Evolutionary conservation across 768 basidiomycete genomes (phyloP), one percentile per base, ranked within the genome.

Genomic region (Gloeopeniophorella convolvens): DNA sequence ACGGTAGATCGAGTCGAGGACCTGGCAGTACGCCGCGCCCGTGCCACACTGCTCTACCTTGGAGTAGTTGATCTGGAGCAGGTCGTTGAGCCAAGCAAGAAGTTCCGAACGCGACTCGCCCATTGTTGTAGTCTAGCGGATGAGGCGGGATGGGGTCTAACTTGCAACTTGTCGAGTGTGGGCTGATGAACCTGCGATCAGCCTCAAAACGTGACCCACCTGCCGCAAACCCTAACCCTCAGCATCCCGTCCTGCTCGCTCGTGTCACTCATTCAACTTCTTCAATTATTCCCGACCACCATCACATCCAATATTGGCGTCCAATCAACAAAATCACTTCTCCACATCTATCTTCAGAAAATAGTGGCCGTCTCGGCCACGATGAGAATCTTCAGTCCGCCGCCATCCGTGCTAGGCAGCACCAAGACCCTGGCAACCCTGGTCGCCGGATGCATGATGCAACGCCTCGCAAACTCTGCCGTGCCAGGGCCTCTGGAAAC

Each of bases 1-100:
- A 90, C 92, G 83, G 65, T 87, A 97, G 71, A 98, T 82, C 37
- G 90, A 92, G 73, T 98, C 96, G 55, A 98, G 69, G 63, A 98
- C 75, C 68, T 98, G 96, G 63, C 91, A 93, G 68, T 97, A 97
- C 26, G 89, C 92, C 3, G 80, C 92, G 42, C 95, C 95, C 0
- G 83, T 80, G 13, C 91, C 91, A 63, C 88, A 91, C 66, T 93
- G 89, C 69, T 93, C 90, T 56, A 96, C 70, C 68, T 95, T 98
- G 11, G 87, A 89, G 71, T 93, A 91, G 72, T 84, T 86, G 60
- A 90, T 72, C 66, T 89, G 85, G 1, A 97, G 78, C 20, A 99
- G 82, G 35, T 94, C 89, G 69, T 99, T 98, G 60, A 96, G 72
- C 96, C 96, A 99, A 36, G 76, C 76, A 13, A 99, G 62, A 20